These are phyloP conservation scores for Cymodocea nodosa DNA, from an alignment of 116 monocot genomes.

Conservation along the genomic window DNA sequence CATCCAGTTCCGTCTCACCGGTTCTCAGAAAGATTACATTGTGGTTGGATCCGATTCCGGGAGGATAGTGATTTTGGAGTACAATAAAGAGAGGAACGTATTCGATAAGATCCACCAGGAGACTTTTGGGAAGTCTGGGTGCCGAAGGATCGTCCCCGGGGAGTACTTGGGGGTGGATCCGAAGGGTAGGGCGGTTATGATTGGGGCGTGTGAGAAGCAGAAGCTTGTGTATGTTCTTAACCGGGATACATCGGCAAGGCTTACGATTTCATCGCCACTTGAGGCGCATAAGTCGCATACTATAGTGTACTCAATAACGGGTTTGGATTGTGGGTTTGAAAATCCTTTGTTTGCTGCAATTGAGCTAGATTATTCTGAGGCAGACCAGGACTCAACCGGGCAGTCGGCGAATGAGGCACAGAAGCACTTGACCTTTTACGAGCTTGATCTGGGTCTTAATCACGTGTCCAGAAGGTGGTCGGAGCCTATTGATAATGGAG, in stretches of 20 bases:
- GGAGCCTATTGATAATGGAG: constrained; percentile 88
- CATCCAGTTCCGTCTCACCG: constrained; percentile 92
- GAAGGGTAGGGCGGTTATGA: constrained; percentile 91
- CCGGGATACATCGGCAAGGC: constrained; percentile 68
- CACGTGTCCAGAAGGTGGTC: constrained; percentile 90
- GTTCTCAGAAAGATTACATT: constrained; percentile 88
- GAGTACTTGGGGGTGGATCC: constrained; percentile 89
- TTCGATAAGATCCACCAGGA: constrained; percentile 97
- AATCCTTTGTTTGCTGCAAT: constrained; percentile 92
- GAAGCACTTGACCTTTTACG: constrained; percentile 96
- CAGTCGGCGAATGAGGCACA: constrained; percentile 77
- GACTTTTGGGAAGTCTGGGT: constrained; percentile 98
- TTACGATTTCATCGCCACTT: constrained; percentile 90
- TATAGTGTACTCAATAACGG: constrained; percentile 52
- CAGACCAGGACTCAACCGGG: constrained; percentile 78
- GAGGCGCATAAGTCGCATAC: constrained; percentile 96
- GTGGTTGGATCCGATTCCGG: constrained; percentile 98
- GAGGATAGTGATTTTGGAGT: constrained; percentile 92
- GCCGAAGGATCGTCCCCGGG: constrained; percentile 92
- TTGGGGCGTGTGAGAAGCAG: constrained; percentile 94
- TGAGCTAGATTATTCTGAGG: constrained; percentile 92
- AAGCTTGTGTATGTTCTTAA: constrained; percentile 98
- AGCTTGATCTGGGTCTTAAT: constrained; percentile 90
- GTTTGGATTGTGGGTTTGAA: constrained; percentile 91
- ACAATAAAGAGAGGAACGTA: constrained; percentile 38